Conservation (phyloP, 2,329 filamentous ascomycete genomes). For the Cyphellophora attinorum region DNA sequence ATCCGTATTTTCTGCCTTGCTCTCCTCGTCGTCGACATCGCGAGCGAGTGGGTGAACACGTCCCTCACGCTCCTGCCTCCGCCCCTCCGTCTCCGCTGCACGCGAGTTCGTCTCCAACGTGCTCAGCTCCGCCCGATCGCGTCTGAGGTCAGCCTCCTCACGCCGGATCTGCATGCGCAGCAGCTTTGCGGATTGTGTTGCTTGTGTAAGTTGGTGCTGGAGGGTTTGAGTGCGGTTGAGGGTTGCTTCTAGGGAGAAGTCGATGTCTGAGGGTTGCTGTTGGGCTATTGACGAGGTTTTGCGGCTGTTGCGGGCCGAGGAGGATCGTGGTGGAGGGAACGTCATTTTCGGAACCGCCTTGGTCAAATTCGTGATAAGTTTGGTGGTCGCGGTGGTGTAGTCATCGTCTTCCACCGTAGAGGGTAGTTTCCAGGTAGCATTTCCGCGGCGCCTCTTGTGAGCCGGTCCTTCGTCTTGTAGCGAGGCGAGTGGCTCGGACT, state of each 20-base stretch:
- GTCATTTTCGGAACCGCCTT: conserved; percentile 36
- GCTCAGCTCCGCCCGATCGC: conserved; percentile 29
- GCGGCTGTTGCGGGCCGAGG: no score
- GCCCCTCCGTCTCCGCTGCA: conserved; percentile 27
- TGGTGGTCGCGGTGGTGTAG: conserved; percentile 10
- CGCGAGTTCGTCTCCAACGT: conserved; percentile 35
- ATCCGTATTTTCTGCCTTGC: conserved; percentile 7
- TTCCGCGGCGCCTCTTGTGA: conserved; percentile 1
- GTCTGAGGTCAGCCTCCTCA: conserved; percentile 31
- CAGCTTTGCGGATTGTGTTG: conserved; percentile 29
- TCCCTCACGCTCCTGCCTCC: conserved; percentile 24
- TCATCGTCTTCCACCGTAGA: conserved; percentile 7
- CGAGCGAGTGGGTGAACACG: conserved; percentile 21
- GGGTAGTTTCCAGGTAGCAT: neutral
- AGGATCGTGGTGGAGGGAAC: conserved; percentile 27
- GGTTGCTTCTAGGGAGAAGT: conserved; percentile 34
- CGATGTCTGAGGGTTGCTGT: conserved; percentile 26
- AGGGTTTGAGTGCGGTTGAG: conserved; percentile 23
- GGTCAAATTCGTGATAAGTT: conserved; percentile 10
- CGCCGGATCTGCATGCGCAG: conserved; percentile 31
- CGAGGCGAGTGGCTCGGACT: conserved; percentile 15
- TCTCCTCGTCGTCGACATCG: conserved; percentile 5
- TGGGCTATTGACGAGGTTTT: neutral
- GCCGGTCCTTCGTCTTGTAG: conserved; percentile 1
- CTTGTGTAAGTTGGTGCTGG: conserved; percentile 29